Conservation (phyloP, 2,329 filamentous ascomycete species). For the Apiospora aurea region DNA sequence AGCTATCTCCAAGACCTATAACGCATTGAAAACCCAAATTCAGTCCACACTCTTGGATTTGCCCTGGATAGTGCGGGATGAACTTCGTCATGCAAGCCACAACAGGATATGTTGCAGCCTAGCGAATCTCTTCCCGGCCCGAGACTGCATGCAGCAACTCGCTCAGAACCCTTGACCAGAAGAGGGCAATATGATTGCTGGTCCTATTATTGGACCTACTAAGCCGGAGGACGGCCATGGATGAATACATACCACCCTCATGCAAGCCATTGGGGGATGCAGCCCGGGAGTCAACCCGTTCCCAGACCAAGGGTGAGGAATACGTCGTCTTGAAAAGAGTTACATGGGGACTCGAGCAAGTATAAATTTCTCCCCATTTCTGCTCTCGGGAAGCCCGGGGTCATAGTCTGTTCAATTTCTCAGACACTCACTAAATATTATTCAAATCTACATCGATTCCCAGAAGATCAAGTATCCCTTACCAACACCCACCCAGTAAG, state of each 20-base stretch:
- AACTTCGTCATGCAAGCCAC: slow-evolving; percentile 14
- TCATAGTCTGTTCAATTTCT: background rate
- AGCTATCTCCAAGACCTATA: background rate
- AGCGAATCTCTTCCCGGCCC: background rate
- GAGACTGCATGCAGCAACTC: background rate
- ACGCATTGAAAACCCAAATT: background rate
- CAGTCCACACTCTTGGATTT: slow-evolving; percentile 1
- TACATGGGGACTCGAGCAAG: background rate
- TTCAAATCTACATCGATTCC: background rate
- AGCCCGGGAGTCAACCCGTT: background rate
- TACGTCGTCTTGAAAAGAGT: background rate
- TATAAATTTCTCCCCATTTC: background rate
- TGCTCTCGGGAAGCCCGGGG: background rate
- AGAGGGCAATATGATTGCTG: background rate
- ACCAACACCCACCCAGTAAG: background rate
- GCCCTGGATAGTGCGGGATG: background rate
- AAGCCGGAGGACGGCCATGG: too few relatives aligned
- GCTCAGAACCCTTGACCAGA: background rate
- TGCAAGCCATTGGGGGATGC: background rate
- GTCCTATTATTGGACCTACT: too few relatives aligned
- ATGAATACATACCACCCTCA: too few relatives aligned
- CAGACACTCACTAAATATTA: background rate
- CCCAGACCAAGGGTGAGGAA: too few relatives aligned
- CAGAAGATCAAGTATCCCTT: slow-evolving; percentile 7
- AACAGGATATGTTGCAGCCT: background rate